Base-by-base conservation (phyloP, 495 filamentous ascomycete species). In the Echria macrotheca region DNA sequence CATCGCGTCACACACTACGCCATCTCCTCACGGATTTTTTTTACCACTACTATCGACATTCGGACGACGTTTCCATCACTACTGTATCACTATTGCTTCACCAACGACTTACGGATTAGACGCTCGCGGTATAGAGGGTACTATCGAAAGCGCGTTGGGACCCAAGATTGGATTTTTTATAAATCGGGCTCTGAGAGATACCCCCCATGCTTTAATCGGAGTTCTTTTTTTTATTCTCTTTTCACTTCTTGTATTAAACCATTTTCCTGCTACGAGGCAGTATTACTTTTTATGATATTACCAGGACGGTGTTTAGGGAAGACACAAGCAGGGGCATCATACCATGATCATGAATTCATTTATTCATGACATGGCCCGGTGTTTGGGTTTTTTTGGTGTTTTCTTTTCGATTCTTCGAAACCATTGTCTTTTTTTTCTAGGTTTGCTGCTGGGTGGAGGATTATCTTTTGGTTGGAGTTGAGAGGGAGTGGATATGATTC, bases 1-100 rank as follows among this genome's bases (percentile, higher is more conserved):
- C 29, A 21, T 14, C 15, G 32, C 4, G 26, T 31, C 25, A 15
- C 18, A 48, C 14, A 26, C 14, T 17, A 39, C 35, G 9, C 23
- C 24, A 39, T 37, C 25, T 48, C 46, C 46, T 48, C 46, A 48
- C 46, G 46, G 46, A 48, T 5, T 23, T 48, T 48, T 38, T 28
- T 24, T 26, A 37, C 38, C n/a, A 15, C n/a, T 18, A 44, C 41
- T 26, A 7, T 44, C 41, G 41, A 29, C 18, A 12, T 28, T 44
- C 41, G n/a, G 2, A 5, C 41, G n/a, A 8, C 14, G 10, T n/a
- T 9, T 11, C 5, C 2, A 3, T 18, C 2, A 15, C 35, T 2
- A 37, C 17, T 37, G n/a, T 17, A 18, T 17, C 35, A 37, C 17
- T 14, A 37, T 2, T 14, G 35, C 35, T 36, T 11, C 11, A 18